phyloP scores from a whole-genome alignment of 352 stramenopile species.

The Phytopythium ostracodes region DNA sequence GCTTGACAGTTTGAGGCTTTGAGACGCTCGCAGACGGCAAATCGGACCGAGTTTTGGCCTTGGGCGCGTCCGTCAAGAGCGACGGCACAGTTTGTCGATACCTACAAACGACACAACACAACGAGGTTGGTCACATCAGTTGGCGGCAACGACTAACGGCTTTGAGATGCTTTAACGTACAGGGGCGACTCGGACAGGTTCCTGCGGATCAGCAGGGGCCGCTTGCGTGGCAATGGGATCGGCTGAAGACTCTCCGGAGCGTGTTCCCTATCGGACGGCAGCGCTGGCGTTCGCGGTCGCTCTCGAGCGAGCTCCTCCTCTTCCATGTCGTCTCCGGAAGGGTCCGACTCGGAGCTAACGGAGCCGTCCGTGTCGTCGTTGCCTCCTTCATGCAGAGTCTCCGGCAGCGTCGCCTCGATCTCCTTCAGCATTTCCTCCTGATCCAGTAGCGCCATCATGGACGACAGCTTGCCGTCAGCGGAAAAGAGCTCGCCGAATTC shows the following conservation, averaged over 20 bases:
- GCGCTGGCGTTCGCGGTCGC: slow-evolving; percentile 2
- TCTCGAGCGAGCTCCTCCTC: slow-evolving; percentile 37
- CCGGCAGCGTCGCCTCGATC: slow-evolving; percentile 58
- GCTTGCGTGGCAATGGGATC: neutral
- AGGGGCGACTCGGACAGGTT: slow-evolving; percentile 32
- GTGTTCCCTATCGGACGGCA: neutral
- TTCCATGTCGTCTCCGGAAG: slow-evolving; percentile 68
- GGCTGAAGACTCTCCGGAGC: neutral
- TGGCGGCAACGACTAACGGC: neutral
- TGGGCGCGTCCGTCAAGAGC: neutral
- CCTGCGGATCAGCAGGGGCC: slow-evolving; percentile 12
- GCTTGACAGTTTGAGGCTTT: slow-evolving; percentile 11
- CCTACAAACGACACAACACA: neutral
- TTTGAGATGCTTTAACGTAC: slow-evolving; percentile 13
- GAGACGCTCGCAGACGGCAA: slow-evolving; percentile 2
- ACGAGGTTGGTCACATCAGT: neutral
- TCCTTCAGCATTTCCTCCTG: slow-evolving; percentile 60
- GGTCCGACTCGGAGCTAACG: slow-evolving; percentile 64
- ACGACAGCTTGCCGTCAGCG: slow-evolving; percentile 18
- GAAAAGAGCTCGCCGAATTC: slow-evolving; percentile 31
- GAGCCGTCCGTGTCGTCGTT: slow-evolving; percentile 49
- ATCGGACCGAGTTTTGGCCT: neutral
- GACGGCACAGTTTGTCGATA: slow-evolving; percentile 2
- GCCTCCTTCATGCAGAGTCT: slow-evolving; percentile 32
- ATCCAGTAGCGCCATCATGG: slow-evolving; percentile 33